Evolutionary conservation across 352 stramenopile species (phyloP).

Genomic region (Aphanomyces euteiches): DNA sequence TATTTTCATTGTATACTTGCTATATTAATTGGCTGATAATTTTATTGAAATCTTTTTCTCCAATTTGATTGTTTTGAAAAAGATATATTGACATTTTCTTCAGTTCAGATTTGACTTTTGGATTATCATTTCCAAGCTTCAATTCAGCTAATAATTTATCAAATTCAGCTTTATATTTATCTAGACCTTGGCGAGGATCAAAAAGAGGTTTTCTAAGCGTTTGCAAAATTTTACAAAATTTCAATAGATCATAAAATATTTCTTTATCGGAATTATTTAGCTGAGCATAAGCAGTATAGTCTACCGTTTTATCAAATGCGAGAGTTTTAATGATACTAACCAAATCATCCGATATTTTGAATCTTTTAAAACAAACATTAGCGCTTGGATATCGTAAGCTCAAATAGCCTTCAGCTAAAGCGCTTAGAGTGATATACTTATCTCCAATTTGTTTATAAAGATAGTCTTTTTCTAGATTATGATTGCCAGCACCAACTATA

Average conservation of each 20-base stretch:
- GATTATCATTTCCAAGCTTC: not conserved
- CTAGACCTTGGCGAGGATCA: too few relatives aligned
- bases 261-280: not conserved
- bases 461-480: not conserved
- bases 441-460: not conserved
- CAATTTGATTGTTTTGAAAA: not conserved
- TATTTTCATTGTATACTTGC: not conserved
- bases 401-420: too few relatives aligned
- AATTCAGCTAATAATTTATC: not conserved
- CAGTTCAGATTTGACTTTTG: not conserved
- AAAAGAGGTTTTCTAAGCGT: too few relatives aligned
- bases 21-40: not conserved
- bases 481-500: too few relatives aligned
- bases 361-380: not conserved
- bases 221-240: too few relatives aligned
- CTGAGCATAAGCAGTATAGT: not conserved
- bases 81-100: not conserved
- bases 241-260: conserved; percentile 3
- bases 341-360: not conserved
- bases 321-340: too few relatives aligned
- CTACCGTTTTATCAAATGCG: too few relatives aligned
- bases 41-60: not conserved
- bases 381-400: not conserved
- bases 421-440: not conserved
- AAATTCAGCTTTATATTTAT: conserved; percentile 7